Conservation (phyloP, 2,329 filamentous ascomycete genomes). For the Cladorrhinum sp. region DNA sequence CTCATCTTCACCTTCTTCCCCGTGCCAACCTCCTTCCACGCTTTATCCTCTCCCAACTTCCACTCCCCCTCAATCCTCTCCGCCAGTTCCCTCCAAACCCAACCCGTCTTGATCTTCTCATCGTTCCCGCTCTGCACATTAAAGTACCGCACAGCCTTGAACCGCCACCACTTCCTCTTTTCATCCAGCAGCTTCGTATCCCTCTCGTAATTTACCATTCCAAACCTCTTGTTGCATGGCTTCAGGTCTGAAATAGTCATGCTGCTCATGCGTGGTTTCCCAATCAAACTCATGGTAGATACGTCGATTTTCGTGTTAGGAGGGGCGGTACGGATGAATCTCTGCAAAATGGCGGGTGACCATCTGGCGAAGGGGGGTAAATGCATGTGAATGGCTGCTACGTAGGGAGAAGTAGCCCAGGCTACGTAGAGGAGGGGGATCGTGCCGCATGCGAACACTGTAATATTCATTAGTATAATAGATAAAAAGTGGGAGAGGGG, state of each 20-base stretch:
- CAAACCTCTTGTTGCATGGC: conserved; percentile 31
- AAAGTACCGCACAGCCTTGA: conserved; percentile 37
- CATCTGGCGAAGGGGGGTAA: conserved; percentile 64
- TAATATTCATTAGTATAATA: background rate
- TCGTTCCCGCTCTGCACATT: conserved; percentile 30
- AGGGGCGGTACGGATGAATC: conserved; percentile 50
- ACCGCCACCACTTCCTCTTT: conserved; percentile 37
- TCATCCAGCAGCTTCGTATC: conserved; percentile 26
- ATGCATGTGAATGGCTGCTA: conserved; percentile 67
- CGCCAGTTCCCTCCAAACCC: conserved; percentile 38
- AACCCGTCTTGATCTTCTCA: conserved; percentile 29
- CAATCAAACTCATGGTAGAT: conserved; percentile 55
- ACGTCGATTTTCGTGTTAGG: conserved; percentile 47
- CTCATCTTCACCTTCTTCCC: background rate
- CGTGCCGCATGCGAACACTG: conserved; percentile 58
- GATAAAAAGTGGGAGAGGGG: background rate
- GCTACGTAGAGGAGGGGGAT: conserved; percentile 64
- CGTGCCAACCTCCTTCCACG: background rate
- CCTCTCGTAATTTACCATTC: conserved; percentile 39
- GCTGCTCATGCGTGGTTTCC: conserved; percentile 46
- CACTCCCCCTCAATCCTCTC: conserved; percentile 26
- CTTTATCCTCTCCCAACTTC: background rate
- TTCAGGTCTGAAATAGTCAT: conserved; percentile 36
- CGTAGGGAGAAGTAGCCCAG: conserved; percentile 66
- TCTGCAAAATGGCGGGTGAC: conserved; percentile 54